Conservation (phyloP, 2,329 filamentous ascomycete genomes). For the Ilyonectria sp. region DNA sequence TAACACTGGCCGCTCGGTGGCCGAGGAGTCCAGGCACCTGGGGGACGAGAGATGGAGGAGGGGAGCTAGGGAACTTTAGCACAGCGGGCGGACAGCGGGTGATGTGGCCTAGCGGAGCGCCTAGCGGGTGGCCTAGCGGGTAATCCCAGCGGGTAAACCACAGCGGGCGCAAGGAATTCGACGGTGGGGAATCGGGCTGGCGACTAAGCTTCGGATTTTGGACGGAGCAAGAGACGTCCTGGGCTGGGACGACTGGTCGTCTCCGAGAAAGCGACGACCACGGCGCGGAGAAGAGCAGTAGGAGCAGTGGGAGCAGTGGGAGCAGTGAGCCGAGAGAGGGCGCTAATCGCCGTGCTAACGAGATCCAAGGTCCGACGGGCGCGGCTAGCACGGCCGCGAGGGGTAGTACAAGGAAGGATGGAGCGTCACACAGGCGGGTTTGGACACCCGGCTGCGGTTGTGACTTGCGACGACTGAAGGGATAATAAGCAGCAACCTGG, state of each 20-base stretch:
- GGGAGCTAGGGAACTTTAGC: constrained; percentile 36
- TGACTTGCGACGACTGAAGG: constrained; percentile 5
- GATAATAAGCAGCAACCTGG: constrained; percentile 9
- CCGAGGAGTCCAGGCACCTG: constrained; percentile 2
- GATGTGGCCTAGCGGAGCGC: constrained; percentile 27
- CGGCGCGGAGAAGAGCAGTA: neutral
- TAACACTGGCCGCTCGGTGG: constrained; percentile 22
- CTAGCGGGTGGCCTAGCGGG: constrained; percentile 37
- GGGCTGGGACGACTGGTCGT: neutral
- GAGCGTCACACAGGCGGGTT: constrained; percentile 40
- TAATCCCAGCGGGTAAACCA: constrained; percentile 28
- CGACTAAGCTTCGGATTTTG: constrained; percentile 21
- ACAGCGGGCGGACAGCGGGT: constrained; percentile 43
- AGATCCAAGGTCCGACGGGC: constrained; percentile 20
- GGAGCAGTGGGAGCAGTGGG: neutral
- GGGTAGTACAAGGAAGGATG: constrained; percentile 39
- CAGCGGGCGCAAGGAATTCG: constrained; percentile 22
- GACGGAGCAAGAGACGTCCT: constrained; percentile 6
- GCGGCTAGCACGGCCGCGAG: constrained; percentile 37
- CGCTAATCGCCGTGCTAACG: constrained; percentile 27
- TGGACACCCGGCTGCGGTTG: constrained; percentile 17
- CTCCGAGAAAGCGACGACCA: neutral
- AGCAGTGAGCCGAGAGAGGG: constrained; percentile 4
- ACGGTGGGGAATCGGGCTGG: constrained; percentile 16
- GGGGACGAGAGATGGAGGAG: neutral